Percentiles rank a stretch among this genome's conserved stretches.
These are phyloP conservation scores for Kwoniella shandongensis DNA, from an alignment of 768 basidiomycete species.

Conservation along the genomic window DNA sequence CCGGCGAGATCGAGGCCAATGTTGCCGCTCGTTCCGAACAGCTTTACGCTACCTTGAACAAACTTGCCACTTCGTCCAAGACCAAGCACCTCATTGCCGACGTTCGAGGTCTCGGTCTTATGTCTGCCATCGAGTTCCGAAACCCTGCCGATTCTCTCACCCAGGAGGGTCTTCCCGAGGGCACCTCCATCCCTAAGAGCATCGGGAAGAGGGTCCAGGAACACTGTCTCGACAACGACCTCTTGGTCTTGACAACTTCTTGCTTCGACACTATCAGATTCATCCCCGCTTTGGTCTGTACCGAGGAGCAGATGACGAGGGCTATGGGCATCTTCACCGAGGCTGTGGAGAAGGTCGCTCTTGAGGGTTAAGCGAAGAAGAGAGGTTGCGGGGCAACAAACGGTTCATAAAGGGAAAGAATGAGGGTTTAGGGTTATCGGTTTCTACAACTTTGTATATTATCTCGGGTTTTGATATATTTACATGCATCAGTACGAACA, in stretches of 20 bases:
- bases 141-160: slow-evolving; percentile 52
- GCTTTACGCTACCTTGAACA: slow-evolving; percentile 65
- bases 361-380: slow-evolving; percentile 17
- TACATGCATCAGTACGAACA: too few relatives aligned
- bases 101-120: slow-evolving; percentile 72
- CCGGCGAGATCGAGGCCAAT: slow-evolving; percentile 80
- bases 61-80: slow-evolving; percentile 61
- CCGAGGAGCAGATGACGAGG: slow-evolving; percentile 68
- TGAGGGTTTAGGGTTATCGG: too few relatives aligned
- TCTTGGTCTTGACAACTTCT: slow-evolving; percentile 85
- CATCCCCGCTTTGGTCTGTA: slow-evolving; percentile 87
- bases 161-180: slow-evolving; percentile 18
- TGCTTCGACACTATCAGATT: slow-evolving; percentile 65
- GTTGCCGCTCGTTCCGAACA: slow-evolving; percentile 73
- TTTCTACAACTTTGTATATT: too few relatives aligned
- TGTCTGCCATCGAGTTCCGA: slow-evolving; percentile 55
- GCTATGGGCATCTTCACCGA: slow-evolving; percentile 56
- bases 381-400: neutral
- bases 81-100: slow-evolving; percentile 70
- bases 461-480: too few relatives aligned
- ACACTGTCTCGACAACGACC: slow-evolving; percentile 78
- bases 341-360: slow-evolving; percentile 64
- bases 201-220: slow-evolving; percentile 71
- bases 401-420: neutral
- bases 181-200: slow-evolving; percentile 54